phyloP scores from a whole-genome alignment of 1,284 basidiomycete species.

The Moniliophthora roreri region DNA sequence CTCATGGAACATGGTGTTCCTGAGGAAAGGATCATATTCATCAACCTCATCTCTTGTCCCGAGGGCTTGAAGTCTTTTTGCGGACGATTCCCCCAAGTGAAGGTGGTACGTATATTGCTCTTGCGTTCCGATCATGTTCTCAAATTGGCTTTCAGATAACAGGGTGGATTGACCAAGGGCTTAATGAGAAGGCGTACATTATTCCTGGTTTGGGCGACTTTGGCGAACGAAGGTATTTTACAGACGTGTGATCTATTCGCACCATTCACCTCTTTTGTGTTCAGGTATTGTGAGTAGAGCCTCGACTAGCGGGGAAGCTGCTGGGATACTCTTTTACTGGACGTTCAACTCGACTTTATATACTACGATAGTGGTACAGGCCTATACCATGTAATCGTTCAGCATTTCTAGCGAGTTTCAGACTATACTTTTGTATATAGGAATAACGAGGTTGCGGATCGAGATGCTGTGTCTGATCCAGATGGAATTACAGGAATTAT shows the following conservation, averaged over 20 bases:
- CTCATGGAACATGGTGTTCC: conserved; percentile 88
- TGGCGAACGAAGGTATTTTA: conserved; percentile 74
- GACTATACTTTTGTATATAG: too few relatives aligned
- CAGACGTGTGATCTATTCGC: background rate
- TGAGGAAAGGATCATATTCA: conserved; percentile 91
- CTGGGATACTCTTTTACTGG: too few relatives aligned
- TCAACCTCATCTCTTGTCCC: conserved; percentile 92
- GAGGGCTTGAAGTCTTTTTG: conserved; percentile 89
- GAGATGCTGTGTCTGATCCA: too few relatives aligned
- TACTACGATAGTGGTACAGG: too few relatives aligned
- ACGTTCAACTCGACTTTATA: too few relatives aligned
- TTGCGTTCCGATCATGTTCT: background rate
- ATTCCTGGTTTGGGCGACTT: conserved; percentile 92
- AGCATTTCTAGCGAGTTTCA: too few relatives aligned
- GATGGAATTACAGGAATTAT: too few relatives aligned
- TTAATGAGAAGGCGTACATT: conserved; percentile 90
- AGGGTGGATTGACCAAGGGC: conserved; percentile 95
- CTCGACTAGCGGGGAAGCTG: too few relatives aligned
- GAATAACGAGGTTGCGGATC: too few relatives aligned
- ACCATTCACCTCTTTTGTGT: background rate
- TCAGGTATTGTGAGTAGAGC: background rate
- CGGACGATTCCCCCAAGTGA: conserved; percentile 75
- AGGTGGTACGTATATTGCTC: conserved; percentile 41
- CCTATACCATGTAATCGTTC: too few relatives aligned
- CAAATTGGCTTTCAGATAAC: conserved; percentile 51